Conservation (phyloP, 2,329 filamentous ascomycete species). For the Didymella glomerata region DNA sequence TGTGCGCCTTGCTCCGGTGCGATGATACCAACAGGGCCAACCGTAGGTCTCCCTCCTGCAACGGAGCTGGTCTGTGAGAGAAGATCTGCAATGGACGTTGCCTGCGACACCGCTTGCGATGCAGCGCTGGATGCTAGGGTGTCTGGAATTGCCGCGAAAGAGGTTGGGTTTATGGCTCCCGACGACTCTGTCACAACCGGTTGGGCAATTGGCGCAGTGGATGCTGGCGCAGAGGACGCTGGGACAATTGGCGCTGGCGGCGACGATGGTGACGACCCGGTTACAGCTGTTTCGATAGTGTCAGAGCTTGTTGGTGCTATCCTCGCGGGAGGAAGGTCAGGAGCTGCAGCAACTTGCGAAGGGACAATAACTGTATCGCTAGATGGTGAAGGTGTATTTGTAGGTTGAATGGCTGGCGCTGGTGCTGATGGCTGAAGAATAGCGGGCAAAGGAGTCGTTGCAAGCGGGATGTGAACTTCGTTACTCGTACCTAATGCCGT, state of each 20-base stretch:
- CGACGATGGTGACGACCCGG: not conserved
- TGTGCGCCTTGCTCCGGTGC: slow-evolving; percentile 35
- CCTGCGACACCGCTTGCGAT: slow-evolving; percentile 21
- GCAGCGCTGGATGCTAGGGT: slow-evolving; percentile 22
- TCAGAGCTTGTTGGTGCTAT: slow-evolving; percentile 44
- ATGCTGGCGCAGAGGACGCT: not conserved
- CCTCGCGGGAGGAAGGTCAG: slow-evolving; percentile 23
- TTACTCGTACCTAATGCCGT: slow-evolving; percentile 48
- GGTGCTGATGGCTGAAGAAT: slow-evolving; percentile 31
- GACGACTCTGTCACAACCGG: slow-evolving; percentile 12
- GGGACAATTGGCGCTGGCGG: not conserved
- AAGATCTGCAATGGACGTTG: slow-evolving; percentile 23
- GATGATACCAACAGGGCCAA: slow-evolving; percentile 42
- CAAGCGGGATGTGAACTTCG: slow-evolving; percentile 39
- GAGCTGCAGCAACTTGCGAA: slow-evolving; percentile 19
- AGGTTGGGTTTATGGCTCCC: slow-evolving; percentile 13
- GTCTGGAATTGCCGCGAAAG: slow-evolving; percentile 25
- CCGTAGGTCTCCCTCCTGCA: slow-evolving; percentile 27
- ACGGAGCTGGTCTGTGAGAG: slow-evolving; percentile 31
- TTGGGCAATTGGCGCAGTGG: slow-evolving; percentile 15
- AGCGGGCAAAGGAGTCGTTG: slow-evolving; percentile 33
- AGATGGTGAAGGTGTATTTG: slow-evolving; percentile 16
- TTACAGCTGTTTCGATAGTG: slow-evolving; percentile 37
- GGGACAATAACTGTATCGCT: slow-evolving; percentile 22
- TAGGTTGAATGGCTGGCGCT: slow-evolving; percentile 23